A percentile compares a stretch with the other conserved stretches of the same genome.
These are phyloP conservation scores for Lichtheimia corymbifera DNA, from an alignment of 371 early-diverging fungal species.

Conservation along the genomic window DNA sequence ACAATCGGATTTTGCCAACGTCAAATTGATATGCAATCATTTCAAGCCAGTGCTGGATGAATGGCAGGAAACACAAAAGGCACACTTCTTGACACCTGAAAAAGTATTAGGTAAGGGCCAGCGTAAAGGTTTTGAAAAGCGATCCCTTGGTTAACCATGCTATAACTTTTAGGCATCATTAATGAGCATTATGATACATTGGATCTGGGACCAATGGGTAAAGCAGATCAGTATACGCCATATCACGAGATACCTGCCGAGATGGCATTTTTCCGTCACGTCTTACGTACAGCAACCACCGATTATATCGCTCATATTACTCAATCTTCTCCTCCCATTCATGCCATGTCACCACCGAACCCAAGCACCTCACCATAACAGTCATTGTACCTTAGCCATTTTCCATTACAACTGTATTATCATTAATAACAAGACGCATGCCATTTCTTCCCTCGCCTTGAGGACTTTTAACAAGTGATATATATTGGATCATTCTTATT, in stretches of 20 bases:
- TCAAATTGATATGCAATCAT: conserved; percentile 39
- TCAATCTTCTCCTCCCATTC: too few species aligned
- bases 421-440: too few species aligned
- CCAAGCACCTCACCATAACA: too few species aligned
- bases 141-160: conserved; percentile 7
- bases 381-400: too few species aligned
- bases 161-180: conserved; percentile 8
- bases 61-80: conserved; percentile 30
- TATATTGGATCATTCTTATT: too few species aligned
- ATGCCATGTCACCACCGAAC: too few species aligned
- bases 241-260: conserved; percentile 54
- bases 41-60: conserved; percentile 45
- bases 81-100: conserved; percentile 34
- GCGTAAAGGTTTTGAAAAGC: neutral
- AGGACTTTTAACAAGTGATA: neutral
- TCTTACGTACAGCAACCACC: conserved; percentile 43
- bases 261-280: conserved; percentile 54
- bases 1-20: conserved; percentile 28
- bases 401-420: too few species aligned
- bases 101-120: conserved; percentile 39
- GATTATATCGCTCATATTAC: conserved; percentile 27
- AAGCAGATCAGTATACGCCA: conserved; percentile 25
- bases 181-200: conserved; percentile 30
- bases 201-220: conserved; percentile 25
- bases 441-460: neutral